A percentile compares a stretch with the other conserved stretches of the same genome.
Conservation (phyloP, 306 rosid species). For the Mimosa pudica region DNA sequence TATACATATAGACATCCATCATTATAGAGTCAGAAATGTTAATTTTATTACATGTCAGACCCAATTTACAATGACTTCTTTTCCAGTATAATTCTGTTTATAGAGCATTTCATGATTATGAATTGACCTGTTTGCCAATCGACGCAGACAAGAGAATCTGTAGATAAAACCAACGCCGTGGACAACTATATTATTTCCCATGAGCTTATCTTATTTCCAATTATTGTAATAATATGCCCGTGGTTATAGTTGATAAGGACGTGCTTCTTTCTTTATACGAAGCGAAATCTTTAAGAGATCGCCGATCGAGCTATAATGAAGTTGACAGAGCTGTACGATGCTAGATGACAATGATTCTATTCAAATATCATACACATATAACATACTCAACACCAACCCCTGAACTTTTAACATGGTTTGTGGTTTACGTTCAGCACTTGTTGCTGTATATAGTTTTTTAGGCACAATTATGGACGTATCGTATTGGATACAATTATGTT, state of each 20-base stretch:
- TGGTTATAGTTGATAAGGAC: conserved; percentile 20
- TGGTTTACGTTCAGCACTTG: too few relatives aligned
- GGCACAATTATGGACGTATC: too few relatives aligned
- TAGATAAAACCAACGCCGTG: conserved; percentile 29
- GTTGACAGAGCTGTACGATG: too few relatives aligned
- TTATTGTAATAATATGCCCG: neutral
- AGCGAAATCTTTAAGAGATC: too few relatives aligned
- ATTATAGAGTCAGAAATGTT: neutral
- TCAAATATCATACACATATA: too few relatives aligned
- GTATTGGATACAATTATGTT: too few relatives aligned
- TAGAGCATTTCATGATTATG: neutral
- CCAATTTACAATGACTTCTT: neutral
- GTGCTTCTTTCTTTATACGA: neutral
- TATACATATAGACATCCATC: neutral
- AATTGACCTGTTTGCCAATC: conserved; percentile 29
- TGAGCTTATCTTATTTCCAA: neutral
- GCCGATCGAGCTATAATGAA: too few relatives aligned
- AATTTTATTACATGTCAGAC: neutral
- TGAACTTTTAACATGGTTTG: too few relatives aligned
- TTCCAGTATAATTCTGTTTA: conserved; percentile 19
- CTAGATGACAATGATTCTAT: too few relatives aligned
- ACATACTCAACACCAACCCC: too few relatives aligned
- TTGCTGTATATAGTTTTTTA: too few relatives aligned
- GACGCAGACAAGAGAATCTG: conserved; percentile 24
- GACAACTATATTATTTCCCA: conserved; percentile 28